A percentile compares a stretch with the other conserved stretches of the same genome.
Evolutionary conservation across 2,329 filamentous ascomycete genomes (phyloP).

Genomic region (Penicillium sp.): DNA sequence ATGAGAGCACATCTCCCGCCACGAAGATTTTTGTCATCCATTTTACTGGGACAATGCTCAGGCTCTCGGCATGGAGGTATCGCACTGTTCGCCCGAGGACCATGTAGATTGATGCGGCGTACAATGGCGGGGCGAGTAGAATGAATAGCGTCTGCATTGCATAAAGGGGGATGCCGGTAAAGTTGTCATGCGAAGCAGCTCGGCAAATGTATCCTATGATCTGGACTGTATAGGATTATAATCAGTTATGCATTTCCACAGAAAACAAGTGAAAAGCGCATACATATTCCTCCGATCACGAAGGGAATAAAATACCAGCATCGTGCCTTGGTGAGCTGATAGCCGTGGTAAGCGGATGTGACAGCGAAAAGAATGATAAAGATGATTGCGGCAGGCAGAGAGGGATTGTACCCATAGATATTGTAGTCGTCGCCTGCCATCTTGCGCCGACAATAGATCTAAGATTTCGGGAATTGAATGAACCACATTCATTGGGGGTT

Average conservation of each 20-base stretch:
- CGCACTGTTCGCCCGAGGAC: conserved; percentile 39
- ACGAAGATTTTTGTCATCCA: conserved; percentile 44
- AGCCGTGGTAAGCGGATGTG: conserved; percentile 44
- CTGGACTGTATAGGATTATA: conserved; percentile 44
- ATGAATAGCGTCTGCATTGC: conserved; percentile 36
- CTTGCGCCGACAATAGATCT: background rate
- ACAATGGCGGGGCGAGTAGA: conserved; percentile 43
- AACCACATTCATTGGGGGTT: background rate
- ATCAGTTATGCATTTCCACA: background rate
- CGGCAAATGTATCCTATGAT: conserved; percentile 34
- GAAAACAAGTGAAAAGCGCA: conserved; percentile 7
- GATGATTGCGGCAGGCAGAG: conserved; percentile 47
- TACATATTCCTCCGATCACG: conserved; percentile 41
- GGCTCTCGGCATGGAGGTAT: conserved; percentile 33
- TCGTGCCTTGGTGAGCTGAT: conserved; percentile 43
- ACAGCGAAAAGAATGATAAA: conserved; percentile 49
- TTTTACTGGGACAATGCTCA: conserved; percentile 31
- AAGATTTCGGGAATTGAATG: too few species aligned
- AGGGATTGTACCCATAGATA: conserved; percentile 47
- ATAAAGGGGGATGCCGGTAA: conserved; percentile 26
- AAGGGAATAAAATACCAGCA: conserved; percentile 51
- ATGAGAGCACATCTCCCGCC: conserved; percentile 34
- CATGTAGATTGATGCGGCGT: conserved; percentile 44
- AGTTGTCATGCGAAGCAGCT: conserved; percentile 27
- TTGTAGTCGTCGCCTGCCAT: conserved; percentile 19